Evolutionary conservation across 768 basidiomycete species (phyloP).

Genomic region (Boletus sp.): DNA sequence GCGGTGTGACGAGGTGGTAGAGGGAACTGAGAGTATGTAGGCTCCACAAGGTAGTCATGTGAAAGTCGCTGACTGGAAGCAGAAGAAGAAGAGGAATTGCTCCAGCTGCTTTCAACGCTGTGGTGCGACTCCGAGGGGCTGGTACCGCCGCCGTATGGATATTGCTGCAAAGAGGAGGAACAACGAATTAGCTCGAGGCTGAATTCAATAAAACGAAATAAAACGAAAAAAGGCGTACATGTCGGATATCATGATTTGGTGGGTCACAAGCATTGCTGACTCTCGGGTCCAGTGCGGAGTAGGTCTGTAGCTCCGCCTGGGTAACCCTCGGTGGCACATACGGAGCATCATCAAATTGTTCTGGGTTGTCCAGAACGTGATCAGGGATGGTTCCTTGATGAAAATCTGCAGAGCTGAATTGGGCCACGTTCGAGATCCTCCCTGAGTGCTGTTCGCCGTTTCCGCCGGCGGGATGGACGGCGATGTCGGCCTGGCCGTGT

Average conservation of each 20-base stretch:
- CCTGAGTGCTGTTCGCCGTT: conserved; percentile 11
- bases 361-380: conserved; percentile 11
- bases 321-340: conserved; percentile 28
- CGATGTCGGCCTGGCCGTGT: conserved; percentile 20
- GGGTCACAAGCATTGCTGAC: conserved; percentile 4
- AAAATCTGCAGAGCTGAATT: conserved; percentile 8
- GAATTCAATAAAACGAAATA: background rate
- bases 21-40: conserved; percentile 3
- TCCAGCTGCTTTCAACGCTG: conserved; percentile 28
- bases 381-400: conserved; percentile 13
- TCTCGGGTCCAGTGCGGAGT: conserved; percentile 15
- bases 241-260: conserved; percentile 11
- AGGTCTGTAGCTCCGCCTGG: conserved; percentile 18
- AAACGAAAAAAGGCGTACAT: conserved; percentile 9
- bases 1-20: background rate
- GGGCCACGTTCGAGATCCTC: conserved; percentile 7
- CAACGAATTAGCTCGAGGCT: background rate
- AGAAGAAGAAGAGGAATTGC: conserved; percentile 24
- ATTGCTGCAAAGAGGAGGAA: conserved; percentile 8
- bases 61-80: conserved; percentile 14
- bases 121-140: conserved; percentile 26
- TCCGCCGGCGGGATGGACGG: conserved; percentile 14
- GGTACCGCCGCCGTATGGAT: conserved; percentile 16
- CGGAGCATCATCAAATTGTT: conserved; percentile 27
- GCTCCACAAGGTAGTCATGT: conserved; percentile 7